phyloP scores from a whole-genome alignment of 2,329 filamentous ascomycete genomes.

The Tolypocladium capitatum region DNA sequence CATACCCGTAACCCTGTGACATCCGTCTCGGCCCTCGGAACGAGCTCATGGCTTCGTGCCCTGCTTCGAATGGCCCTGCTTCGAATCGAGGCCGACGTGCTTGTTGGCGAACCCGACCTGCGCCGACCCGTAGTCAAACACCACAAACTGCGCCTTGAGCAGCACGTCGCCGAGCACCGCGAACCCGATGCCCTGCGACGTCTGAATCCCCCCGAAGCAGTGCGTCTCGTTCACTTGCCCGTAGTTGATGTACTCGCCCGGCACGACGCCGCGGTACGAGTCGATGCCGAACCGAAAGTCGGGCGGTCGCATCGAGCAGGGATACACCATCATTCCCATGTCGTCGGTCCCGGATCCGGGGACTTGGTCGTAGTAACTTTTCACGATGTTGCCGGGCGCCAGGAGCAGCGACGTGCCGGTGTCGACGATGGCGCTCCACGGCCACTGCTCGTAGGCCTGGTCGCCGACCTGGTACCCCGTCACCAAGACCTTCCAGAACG shows the following conservation, averaged over 20 bases:
- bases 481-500: slow-evolving; percentile 50
- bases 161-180: slow-evolving; percentile 27
- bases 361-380: slow-evolving; percentile 47
- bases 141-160: slow-evolving; percentile 31
- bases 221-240: slow-evolving; percentile 10
- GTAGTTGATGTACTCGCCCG: slow-evolving; percentile 25
- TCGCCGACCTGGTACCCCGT: slow-evolving; percentile 40
- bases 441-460: slow-evolving; percentile 5
- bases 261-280: slow-evolving; percentile 19
- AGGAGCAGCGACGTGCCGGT: slow-evolving; percentile 58
- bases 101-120: slow-evolving; percentile 27
- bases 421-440: slow-evolving; percentile 48
- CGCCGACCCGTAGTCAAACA: slow-evolving; percentile 21
- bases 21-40: no score
- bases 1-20: no score
- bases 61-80: no score
- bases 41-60: no score
- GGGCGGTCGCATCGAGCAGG: slow-evolving; percentile 38
- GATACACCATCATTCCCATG: slow-evolving; percentile 44
- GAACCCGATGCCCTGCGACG: slow-evolving; percentile 21
- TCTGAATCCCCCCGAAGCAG: slow-evolving; percentile 26
- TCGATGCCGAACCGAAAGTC: slow-evolving; percentile 23
- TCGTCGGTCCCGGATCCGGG: slow-evolving; percentile 31
- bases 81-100: neutral
- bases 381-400: slow-evolving; percentile 37